These are phyloP conservation scores for Kalmanozyma brasiliensis DNA, from an alignment of 1,284 basidiomycete genomes.

Conservation along the genomic window DNA sequence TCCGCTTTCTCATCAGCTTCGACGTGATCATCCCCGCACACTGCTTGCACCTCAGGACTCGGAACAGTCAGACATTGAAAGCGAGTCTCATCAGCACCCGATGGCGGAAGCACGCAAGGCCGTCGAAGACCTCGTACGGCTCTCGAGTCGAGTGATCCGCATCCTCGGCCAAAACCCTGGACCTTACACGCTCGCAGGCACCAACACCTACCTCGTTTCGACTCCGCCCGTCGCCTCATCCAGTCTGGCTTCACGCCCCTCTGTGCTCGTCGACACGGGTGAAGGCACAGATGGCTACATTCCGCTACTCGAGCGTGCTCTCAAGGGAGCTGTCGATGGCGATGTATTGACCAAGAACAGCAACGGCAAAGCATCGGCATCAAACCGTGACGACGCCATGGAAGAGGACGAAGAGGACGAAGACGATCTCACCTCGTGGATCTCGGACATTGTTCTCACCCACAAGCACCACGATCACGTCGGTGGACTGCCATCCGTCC, in stretches of 20 bases:
- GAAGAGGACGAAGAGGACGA: slow-evolving; percentile 34
- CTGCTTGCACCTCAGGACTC: too few species aligned
- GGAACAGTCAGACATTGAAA: background rate
- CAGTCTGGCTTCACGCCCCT: slow-evolving; percentile 71
- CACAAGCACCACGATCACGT: slow-evolving; percentile 92
- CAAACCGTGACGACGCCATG: slow-evolving; percentile 17
- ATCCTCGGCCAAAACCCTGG: slow-evolving; percentile 82
- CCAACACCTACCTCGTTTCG: slow-evolving; percentile 90
- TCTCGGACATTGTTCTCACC: slow-evolving; percentile 80
- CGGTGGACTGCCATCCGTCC: slow-evolving; percentile 79
- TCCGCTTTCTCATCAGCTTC: background rate
- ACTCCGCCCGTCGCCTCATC: slow-evolving; percentile 55
- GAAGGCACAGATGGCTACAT: slow-evolving; percentile 80
- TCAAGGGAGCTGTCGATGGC: slow-evolving; percentile 65
- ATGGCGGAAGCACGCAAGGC: slow-evolving; percentile 53
- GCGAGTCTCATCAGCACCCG: slow-evolving; percentile 1
- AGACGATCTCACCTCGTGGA: slow-evolving; percentile 45
- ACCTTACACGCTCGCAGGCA: slow-evolving; percentile 86
- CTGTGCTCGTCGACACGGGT: slow-evolving; percentile 87
- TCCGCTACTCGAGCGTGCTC: slow-evolving; percentile 75
- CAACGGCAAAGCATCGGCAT: background rate
- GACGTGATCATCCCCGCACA: too few species aligned
- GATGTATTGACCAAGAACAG: background rate
- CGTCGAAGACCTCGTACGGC: slow-evolving; percentile 41
- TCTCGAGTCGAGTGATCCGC: slow-evolving; percentile 62